Evolutionary conservation across 768 basidiomycete genomes (phyloP).

Genomic region (Phlebiopsis flavidoalba): DNA sequence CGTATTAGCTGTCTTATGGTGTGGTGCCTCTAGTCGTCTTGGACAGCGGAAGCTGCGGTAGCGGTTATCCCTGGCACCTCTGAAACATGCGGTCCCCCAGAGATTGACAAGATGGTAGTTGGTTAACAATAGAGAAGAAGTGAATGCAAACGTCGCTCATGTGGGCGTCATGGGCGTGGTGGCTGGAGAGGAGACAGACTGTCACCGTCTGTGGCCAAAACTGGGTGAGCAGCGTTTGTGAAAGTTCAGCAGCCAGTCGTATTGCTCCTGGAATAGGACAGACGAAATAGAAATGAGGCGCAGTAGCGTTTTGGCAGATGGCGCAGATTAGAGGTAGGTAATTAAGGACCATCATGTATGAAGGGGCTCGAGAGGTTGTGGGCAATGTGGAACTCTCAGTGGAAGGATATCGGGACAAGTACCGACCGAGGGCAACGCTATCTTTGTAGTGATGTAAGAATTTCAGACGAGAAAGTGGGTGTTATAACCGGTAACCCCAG

Average conservation of each 20-base stretch:
- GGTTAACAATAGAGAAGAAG: not conserved
- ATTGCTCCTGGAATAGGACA: not conserved
- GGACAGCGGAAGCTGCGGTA: conserved; percentile 19
- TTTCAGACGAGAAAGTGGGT: too few species aligned
- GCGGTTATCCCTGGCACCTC: conserved; percentile 20
- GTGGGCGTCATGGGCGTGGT: not conserved
- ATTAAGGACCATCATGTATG: not conserved
- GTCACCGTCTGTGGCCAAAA: not conserved
- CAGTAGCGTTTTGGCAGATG: not conserved
- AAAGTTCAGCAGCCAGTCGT: not conserved
- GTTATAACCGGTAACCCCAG: too few species aligned
- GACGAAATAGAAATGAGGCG: not conserved
- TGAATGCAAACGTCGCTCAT: not conserved
- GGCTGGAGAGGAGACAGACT: not conserved
- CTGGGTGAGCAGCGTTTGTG: not conserved
- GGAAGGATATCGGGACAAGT: too few species aligned
- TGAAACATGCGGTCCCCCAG: not conserved
- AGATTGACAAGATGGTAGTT: not conserved
- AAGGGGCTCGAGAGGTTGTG: too few species aligned
- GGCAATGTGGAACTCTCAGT: too few species aligned
- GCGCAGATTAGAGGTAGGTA: not conserved
- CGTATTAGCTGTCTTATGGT: not conserved
- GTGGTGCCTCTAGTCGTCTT: not conserved
- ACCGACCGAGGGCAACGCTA: too few species aligned
- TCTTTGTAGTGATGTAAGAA: too few species aligned